Percentiles rank a stretch among this genome's conserved stretches.
Conservation (phyloP, 352 stramenopile species). For the Stephanocyclus meneghinianus region DNA sequence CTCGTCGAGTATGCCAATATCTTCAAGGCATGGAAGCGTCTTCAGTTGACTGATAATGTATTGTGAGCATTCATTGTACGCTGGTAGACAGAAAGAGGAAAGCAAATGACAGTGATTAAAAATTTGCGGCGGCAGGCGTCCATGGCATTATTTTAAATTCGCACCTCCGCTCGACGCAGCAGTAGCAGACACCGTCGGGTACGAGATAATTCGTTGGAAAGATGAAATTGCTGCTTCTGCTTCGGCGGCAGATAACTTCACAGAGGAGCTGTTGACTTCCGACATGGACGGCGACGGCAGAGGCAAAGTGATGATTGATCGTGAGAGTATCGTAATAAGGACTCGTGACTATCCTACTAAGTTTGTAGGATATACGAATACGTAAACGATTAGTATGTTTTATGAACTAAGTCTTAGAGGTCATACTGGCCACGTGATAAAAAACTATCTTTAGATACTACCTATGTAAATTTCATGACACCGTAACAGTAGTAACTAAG, state of each 20-base stretch:
- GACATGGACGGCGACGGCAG: constrained; percentile 5
- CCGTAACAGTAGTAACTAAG: too few species aligned
- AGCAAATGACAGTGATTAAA: background rate
- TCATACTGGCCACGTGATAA: too few species aligned
- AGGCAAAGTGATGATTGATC: background rate
- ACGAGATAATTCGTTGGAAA: constrained; percentile 65
- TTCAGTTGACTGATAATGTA: constrained; percentile 62
- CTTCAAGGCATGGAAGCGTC: constrained; percentile 42
- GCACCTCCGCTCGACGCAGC: constrained; percentile 48
- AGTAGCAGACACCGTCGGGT: constrained; percentile 68
- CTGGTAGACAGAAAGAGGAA: background rate
- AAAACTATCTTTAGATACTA: too few species aligned
- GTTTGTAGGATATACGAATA: too few species aligned
- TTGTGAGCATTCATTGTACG: constrained; percentile 65
- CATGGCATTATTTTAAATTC: too few species aligned
- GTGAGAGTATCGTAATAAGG: too few species aligned
- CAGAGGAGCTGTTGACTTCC: background rate
- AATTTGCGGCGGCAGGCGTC: background rate
- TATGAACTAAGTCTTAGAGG: too few species aligned
- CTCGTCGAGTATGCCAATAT: constrained; percentile 64
- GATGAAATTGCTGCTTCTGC: constrained; percentile 50
- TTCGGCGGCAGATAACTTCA: constrained; percentile 39
- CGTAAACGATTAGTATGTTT: too few species aligned
- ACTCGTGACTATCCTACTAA: too few species aligned
- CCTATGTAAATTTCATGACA: too few species aligned